Conservation (phyloP, 1,284 basidiomycete genomes). For the Macrocystidia cucumis region DNA sequence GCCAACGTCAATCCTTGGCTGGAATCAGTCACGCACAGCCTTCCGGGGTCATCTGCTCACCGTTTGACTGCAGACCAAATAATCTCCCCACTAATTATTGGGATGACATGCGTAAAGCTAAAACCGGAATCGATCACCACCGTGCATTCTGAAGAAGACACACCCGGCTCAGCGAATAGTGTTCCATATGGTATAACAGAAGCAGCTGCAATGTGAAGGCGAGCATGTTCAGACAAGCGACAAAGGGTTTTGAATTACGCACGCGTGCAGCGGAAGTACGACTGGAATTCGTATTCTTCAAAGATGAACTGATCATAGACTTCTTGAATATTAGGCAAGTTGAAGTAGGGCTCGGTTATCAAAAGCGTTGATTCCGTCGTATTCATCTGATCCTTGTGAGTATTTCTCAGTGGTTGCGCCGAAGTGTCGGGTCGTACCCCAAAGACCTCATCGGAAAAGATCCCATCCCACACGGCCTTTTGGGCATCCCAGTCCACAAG, state of each 20-base stretch:
- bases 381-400: constrained; percentile 45
- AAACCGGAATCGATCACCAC: constrained; percentile 88
- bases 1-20: constrained; percentile 78
- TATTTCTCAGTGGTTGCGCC: constrained; percentile 6
- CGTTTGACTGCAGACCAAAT: constrained; percentile 78
- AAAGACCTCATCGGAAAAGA: constrained; percentile 67
- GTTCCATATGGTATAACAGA: constrained; percentile 67
- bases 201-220: constrained; percentile 48
- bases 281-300: constrained; percentile 91
- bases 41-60: no score
- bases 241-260: constrained; percentile 24
- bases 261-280: constrained; percentile 80
- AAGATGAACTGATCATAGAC: constrained; percentile 92
- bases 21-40: constrained; percentile 8
- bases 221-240: constrained; percentile 3
- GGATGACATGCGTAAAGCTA: constrained; percentile 88
- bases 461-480: constrained; percentile 84
- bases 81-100: constrained; percentile 71
- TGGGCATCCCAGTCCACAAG: constrained; percentile 90
- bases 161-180: constrained; percentile 41
- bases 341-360: constrained; percentile 92
- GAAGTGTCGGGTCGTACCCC: constrained; percentile 49
- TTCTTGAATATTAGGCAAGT: constrained; percentile 85
- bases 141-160: constrained; percentile 65
- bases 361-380: constrained; percentile 68